Percentiles rank a stretch among this genome's conserved stretches.
Evolutionary conservation across 345 rosid genomes (phyloP).

Genomic region (Crucihimalaya himalaica): DNA sequence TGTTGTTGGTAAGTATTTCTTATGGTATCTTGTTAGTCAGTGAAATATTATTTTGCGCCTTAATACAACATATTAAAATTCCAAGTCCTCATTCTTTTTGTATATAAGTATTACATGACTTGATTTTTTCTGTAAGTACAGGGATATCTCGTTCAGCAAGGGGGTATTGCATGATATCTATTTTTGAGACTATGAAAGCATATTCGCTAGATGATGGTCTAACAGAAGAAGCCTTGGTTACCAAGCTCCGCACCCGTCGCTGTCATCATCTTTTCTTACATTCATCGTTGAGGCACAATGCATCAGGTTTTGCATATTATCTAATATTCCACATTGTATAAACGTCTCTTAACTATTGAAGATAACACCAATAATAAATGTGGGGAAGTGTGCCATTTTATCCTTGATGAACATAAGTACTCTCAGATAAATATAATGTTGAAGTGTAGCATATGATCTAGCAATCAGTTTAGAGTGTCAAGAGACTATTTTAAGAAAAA

Average conservation of each 20-base stretch:
- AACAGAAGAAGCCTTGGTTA: constrained; percentile 93
- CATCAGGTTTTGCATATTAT: constrained; percentile 69
- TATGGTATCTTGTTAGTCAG: constrained; percentile 1
- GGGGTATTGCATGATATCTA: constrained; percentile 77
- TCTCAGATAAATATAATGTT: not conserved
- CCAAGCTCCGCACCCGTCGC: constrained; percentile 83
- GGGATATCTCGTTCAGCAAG: constrained; percentile 92
- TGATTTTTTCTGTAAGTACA: constrained; percentile 37
- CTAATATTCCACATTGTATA: not conserved
- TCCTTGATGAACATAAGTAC: not conserved
- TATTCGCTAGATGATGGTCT: constrained; percentile 86
- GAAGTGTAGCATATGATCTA: not conserved
- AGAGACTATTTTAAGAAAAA: not conserved
- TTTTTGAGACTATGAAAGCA: constrained; percentile 93
- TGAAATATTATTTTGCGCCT: not conserved
- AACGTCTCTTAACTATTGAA: not conserved
- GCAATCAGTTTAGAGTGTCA: not conserved
- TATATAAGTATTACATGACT: not conserved
- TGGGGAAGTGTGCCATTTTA: constrained; percentile 4
- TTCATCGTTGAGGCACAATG: constrained; percentile 63
- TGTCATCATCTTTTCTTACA: constrained; percentile 91
- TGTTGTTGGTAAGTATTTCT: constrained; percentile 66
- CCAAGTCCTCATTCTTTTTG: not conserved
- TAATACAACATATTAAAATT: not conserved
- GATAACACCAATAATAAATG: not conserved